Evolutionary conservation across 306 rosid species (phyloP), one percentile per base, ranked within the genome.

Genomic region (Erythrophleum fordii): DNA sequence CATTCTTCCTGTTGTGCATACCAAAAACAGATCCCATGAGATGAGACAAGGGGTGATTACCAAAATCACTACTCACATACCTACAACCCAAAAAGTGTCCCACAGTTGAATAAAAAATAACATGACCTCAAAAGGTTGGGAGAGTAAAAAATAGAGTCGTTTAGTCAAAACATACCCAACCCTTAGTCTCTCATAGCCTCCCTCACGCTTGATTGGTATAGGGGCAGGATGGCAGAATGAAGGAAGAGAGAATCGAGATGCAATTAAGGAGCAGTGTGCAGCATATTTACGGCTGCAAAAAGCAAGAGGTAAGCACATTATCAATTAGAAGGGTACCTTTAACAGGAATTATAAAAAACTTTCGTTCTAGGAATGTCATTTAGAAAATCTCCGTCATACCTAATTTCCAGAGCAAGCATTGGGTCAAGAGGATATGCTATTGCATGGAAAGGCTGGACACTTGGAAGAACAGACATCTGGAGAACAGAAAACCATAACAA

Each of bases 361-460:
- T 34, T 66, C 55, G 29, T 9, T 29, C 23, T 10, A 52, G 29
- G 18, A 49, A 41, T 25, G 67, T 55, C 44, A 51, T 34, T 34
- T 11, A 26, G 69, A 78, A 65, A 72, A 52, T 37, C 39, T 23
- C 45, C 31, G 4, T 42, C 60, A 56, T 85, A 93, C 99, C 99
- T 96, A 67, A 96, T 92, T 75, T 96, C 99, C 87, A 96, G 97
- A 28, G 99, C 98, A 81, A 96, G 91, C 81, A 93, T 79, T 18
- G 98, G 85, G 72, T 93, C 99, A 75, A 96, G 96, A 13, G 99
- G 99, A 84, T 96, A 96, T 53, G 99, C 99, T 69, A 96, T 96
- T 55, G 99, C 99, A 76, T 96, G 99, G 91, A 96, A 96, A 75
- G 99, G 99, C 83, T 96, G 99, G 74, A 96, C 99, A 78, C 99